A percentile compares a stretch with the other conserved stretches of the same genome.
Conservation (phyloP, 768 basidiomycete genomes). For the Pholiota microspora region DNA sequence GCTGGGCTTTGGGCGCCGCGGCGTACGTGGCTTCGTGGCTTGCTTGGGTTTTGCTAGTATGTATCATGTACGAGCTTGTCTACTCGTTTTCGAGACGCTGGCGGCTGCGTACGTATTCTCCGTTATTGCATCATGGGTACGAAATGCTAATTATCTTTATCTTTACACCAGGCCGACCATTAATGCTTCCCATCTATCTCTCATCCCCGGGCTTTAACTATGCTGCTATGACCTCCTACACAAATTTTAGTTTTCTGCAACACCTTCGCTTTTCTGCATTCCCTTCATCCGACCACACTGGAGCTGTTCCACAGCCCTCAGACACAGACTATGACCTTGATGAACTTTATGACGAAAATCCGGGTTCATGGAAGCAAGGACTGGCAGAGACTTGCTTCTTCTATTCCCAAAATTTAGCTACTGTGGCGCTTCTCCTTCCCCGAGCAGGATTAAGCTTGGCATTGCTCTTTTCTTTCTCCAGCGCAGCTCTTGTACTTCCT, state of each 20-base stretch:
- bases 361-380: conserved; percentile 29
- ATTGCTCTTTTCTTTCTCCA: conserved; percentile 49
- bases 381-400: conserved; percentile 84
- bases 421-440: conserved; percentile 78
- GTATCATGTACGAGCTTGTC: conserved; percentile 73
- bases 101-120: conserved; percentile 67
- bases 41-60: conserved; percentile 69
- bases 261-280: conserved; percentile 76
- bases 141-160: conserved; percentile 6
- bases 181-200: conserved; percentile 79
- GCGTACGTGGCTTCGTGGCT: conserved; percentile 85
- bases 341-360: conserved; percentile 6
- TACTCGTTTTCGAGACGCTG: conserved; percentile 75
- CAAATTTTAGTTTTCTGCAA: conserved; percentile 81
- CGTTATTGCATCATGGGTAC: conserved; percentile 9
- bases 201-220: conserved; percentile 77
- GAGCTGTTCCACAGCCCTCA: conserved; percentile 6
- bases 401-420: conserved; percentile 83
- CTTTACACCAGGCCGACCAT: conserved; percentile 64
- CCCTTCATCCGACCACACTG: conserved; percentile 21
- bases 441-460: conserved; percentile 76
- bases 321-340: conserved; percentile 10
- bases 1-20: conserved; percentile 80
- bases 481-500: conserved; percentile 3
- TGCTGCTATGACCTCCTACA: conserved; percentile 75